Percentiles rank a stretch among this genome's conserved stretches.
Evolutionary conservation across 2,329 filamentous ascomycete species (phyloP).

Genomic region (Penicillium sp.): DNA sequence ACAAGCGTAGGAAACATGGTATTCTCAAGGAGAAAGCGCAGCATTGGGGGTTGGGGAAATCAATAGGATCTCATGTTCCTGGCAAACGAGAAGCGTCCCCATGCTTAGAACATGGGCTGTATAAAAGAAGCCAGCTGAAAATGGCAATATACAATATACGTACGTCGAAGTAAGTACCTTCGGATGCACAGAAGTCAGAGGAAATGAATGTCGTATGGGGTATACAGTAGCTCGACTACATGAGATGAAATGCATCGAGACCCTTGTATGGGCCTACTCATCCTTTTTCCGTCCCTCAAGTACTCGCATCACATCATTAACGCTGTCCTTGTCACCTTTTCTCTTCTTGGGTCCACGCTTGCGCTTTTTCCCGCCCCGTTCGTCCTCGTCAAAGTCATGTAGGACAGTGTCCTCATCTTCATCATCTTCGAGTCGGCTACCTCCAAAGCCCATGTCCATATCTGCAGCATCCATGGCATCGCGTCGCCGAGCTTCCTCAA

Average conservation of each 20-base stretch:
- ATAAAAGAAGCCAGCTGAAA: not conserved
- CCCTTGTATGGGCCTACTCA: not conserved
- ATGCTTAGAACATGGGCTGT: not conserved
- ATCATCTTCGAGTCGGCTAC: constrained; percentile 80
- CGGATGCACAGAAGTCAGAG: not conserved
- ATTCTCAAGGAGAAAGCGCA: too few relatives aligned
- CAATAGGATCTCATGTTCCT: too few relatives aligned
- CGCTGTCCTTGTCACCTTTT: constrained; percentile 62
- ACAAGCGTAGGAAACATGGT: too few relatives aligned
- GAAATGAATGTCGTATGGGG: not conserved
- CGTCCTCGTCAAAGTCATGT: constrained; percentile 47
- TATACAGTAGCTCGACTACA: not conserved
- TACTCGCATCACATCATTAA: constrained; percentile 74
- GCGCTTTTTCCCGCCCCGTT: constrained; percentile 40
- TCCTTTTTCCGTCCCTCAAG: constrained; percentile 62
- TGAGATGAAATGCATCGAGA: not conserved
- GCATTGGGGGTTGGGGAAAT: too few relatives aligned
- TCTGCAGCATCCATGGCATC: constrained; percentile 81
- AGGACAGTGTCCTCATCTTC: constrained; percentile 72
- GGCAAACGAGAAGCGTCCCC: too few relatives aligned
- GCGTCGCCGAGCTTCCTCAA: constrained; percentile 58
- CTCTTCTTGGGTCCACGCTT: constrained; percentile 57
- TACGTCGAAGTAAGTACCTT: too few relatives aligned
- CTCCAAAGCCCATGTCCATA: constrained; percentile 92
- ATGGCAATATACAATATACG: too few relatives aligned